phyloP scores from a whole-genome alignment of 2,329 filamentous ascomycete species.

The Hypoxylon sp. region DNA sequence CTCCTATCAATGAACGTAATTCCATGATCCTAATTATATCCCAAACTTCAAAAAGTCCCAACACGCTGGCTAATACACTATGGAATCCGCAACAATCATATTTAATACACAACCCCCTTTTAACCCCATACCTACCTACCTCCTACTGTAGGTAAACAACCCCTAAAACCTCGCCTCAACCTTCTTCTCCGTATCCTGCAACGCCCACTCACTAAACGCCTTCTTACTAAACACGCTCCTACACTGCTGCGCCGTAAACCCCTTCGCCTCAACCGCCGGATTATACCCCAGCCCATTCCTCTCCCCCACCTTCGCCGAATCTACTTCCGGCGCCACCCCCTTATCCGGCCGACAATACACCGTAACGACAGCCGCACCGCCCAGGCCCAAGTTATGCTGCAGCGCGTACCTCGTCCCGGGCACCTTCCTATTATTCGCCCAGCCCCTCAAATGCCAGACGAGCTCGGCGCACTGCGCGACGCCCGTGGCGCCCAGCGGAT shows the following conservation, averaged over 20 bases:
- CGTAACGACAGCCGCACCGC: constrained; percentile 90
- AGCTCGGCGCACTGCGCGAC: constrained; percentile 95
- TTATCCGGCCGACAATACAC: constrained; percentile 91
- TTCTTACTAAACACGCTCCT: constrained; percentile 78
- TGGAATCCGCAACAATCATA: background rate
- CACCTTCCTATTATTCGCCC: constrained; percentile 90
- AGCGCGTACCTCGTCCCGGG: constrained; percentile 79
- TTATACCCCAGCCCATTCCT: constrained; percentile 86
- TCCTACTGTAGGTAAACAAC: background rate
- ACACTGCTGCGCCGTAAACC: constrained; percentile 85
- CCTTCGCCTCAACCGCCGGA: constrained; percentile 89
- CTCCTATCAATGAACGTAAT: background rate
- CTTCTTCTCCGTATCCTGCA: constrained; percentile 81
- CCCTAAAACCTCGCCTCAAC: constrained; percentile 77
- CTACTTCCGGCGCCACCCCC: constrained; percentile 71
- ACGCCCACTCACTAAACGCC: constrained; percentile 77
- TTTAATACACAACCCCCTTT: background rate
- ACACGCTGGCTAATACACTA: background rate
- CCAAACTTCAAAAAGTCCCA: background rate
- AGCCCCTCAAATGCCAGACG: constrained; percentile 94
- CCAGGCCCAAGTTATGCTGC: constrained; percentile 94
- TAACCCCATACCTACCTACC: background rate
- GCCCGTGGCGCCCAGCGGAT: constrained; percentile 94
- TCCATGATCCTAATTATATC: background rate
- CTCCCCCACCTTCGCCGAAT: constrained; percentile 75